Evolutionary conservation across 257 asterid genomes (phyloP).

Genomic region (Ehretia macrophylla): DNA sequence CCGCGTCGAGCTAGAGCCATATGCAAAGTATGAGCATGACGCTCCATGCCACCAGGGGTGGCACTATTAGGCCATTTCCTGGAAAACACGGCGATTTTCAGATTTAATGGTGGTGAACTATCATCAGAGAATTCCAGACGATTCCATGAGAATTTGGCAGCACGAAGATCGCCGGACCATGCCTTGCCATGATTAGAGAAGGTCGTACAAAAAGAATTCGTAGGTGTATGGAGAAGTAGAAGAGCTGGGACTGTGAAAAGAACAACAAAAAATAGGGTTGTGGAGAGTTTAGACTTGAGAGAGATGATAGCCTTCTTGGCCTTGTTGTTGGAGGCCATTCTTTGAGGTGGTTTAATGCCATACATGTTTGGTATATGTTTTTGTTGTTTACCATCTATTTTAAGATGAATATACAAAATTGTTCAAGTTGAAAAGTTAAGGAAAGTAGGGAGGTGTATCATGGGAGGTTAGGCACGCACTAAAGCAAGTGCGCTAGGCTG

Average conservation of each 20-base stretch:
- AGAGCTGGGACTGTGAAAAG: constrained; percentile 81
- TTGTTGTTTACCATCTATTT: constrained; percentile 10
- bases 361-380: constrained; percentile 1
- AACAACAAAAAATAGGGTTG: constrained; percentile 68
- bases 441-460: constrained; percentile 23
- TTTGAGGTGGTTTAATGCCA: constrained; percentile 4
- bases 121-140: constrained; percentile 32
- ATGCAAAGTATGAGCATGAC: constrained; percentile 82
- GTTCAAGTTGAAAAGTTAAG: constrained; percentile 33
- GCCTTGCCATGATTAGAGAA: constrained; percentile 30
- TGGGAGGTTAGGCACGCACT: constrained; percentile 41
- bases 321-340: constrained; percentile 47
- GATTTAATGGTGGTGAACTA: constrained; percentile 27
- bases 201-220: constrained; percentile 34
- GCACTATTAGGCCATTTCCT: constrained; percentile 82
- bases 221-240: constrained; percentile 70
- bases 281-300: constrained; percentile 59
- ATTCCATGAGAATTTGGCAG: constrained; percentile 74
- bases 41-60: constrained; percentile 92
- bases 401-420: not conserved
- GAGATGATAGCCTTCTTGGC: constrained; percentile 38
- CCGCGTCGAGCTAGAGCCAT: constrained; percentile 71
- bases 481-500: constrained; percentile 33
- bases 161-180: constrained; percentile 75
- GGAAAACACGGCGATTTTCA: constrained; percentile 80